A percentile compares a stretch with the other conserved stretches of the same genome.
Evolutionary conservation across 257 asterid species (phyloP).

Genomic region (Petunia secreta): DNA sequence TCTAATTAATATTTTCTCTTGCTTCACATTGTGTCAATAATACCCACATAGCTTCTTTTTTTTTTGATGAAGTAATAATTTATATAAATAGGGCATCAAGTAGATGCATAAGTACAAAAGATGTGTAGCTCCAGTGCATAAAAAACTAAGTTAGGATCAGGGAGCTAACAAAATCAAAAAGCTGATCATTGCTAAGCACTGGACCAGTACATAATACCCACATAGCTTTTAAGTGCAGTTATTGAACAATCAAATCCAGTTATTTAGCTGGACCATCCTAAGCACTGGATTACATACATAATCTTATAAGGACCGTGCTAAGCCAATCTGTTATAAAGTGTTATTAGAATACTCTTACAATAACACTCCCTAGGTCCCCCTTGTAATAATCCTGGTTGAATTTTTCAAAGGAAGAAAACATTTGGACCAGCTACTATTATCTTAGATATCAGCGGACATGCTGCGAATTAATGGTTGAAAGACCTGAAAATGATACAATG

Average conservation of each 20-base stretch:
- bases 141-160: too few species aligned
- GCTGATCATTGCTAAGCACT: too few species aligned
- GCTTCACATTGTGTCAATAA: neutral
- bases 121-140: too few species aligned
- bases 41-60: neutral
- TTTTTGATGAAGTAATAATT: too few species aligned
- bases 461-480: neutral
- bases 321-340: neutral
- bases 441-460: neutral
- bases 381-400: neutral
- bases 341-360: neutral
- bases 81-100: too few species aligned
- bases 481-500: neutral
- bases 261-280: neutral
- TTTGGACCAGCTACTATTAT: neutral
- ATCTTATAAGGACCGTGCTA: neutral
- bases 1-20: constrained; percentile 18
- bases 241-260: neutral
- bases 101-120: too few species aligned
- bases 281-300: neutral
- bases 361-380: neutral
- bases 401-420: neutral
- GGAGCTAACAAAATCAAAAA: too few species aligned
- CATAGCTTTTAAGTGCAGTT: neutral
- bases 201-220: neutral